Evolutionary conservation across 2,329 filamentous ascomycete genomes (phyloP).

Genomic region (Periconia sp.): DNA sequence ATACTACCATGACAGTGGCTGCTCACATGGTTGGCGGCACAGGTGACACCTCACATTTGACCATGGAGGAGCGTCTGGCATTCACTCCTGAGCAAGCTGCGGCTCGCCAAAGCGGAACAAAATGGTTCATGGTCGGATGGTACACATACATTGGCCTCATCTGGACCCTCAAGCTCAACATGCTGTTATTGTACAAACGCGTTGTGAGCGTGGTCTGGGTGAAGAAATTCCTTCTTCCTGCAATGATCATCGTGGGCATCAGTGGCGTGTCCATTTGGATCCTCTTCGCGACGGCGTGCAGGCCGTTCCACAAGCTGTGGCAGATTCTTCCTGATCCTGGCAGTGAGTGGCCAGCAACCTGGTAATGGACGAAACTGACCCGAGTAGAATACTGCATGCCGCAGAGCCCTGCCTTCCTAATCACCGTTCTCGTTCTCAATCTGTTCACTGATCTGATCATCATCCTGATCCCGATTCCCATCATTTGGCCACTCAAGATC

Average conservation of each 20-base stretch:
- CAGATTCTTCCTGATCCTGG: constrained; percentile 48
- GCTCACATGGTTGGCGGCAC: constrained; percentile 35
- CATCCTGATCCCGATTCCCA: constrained; percentile 44
- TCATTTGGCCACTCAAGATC: constrained; percentile 35
- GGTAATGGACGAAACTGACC: too few relatives aligned
- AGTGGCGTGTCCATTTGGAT: constrained; percentile 33
- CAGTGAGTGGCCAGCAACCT: too few relatives aligned
- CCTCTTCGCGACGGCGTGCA: constrained; percentile 32
- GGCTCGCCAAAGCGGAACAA: constrained; percentile 40
- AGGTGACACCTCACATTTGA: constrained; percentile 39
- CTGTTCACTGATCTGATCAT: constrained; percentile 44
- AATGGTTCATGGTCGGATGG: constrained; percentile 46
- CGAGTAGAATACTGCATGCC: constrained; percentile 35
- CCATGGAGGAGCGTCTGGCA: constrained; percentile 34
- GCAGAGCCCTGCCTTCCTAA: constrained; percentile 40
- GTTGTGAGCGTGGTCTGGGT: constrained; percentile 45
- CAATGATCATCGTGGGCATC: constrained; percentile 36
- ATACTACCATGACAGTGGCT: constrained; percentile 24
- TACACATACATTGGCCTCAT: constrained; percentile 44
- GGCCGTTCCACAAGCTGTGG: constrained; percentile 44
- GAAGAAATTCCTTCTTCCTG: constrained; percentile 44
- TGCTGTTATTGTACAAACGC: constrained; percentile 50
- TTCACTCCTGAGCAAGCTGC: constrained; percentile 35
- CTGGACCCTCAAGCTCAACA: constrained; percentile 51
- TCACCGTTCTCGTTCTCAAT: constrained; percentile 43